Percentiles rank a stretch among this genome's conserved stretches.
phyloP scores from a whole-genome alignment of 495 filamentous ascomycete species.

The Neurospora tetrasperma region DNA sequence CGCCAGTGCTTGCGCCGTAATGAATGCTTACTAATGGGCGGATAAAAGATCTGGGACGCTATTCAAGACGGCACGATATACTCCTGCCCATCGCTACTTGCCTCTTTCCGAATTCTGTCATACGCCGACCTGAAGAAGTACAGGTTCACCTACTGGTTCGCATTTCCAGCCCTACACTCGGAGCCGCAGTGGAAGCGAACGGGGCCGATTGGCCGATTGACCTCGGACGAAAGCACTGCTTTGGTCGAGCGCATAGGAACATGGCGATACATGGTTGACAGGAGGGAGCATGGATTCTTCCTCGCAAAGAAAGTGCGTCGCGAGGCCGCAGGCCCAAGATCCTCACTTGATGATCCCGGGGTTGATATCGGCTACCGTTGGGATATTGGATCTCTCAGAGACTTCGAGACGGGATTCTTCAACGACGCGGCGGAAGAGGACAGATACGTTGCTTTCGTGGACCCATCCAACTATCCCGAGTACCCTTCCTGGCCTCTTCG shows the following conservation, averaged over 20 bases:
- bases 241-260: conserved; percentile 73
- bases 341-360: conserved; percentile 23
- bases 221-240: conserved; percentile 54
- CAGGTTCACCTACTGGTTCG: conserved; percentile 90
- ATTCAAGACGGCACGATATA: conserved; percentile 94
- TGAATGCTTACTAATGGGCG: conserved; percentile 6
- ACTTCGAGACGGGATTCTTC: conserved; percentile 86
- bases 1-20: not conserved
- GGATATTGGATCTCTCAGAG: conserved; percentile 61
- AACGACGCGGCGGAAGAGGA: conserved; percentile 54
- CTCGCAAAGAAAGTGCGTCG: conserved; percentile 63
- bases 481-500: conserved; percentile 87
- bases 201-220: conserved; percentile 41
- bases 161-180: conserved; percentile 84
- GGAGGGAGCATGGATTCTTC: conserved; percentile 86
- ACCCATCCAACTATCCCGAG: conserved; percentile 79
- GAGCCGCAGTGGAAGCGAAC: conserved; percentile 63
- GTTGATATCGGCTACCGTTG: conserved; percentile 52
- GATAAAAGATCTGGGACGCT: conserved; percentile 80
- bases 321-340: conserved; percentile 19
- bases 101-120: conserved; percentile 80
- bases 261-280: conserved; percentile 73
- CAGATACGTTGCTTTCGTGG: conserved; percentile 74
- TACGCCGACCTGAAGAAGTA: conserved; percentile 97
- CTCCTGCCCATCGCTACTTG: conserved; percentile 79